A percentile compares a stretch with the other conserved stretches of the same genome.
phyloP scores from a whole-genome alignment of 2,329 filamentous ascomycete species.

The Ciborinia camelliae region DNA sequence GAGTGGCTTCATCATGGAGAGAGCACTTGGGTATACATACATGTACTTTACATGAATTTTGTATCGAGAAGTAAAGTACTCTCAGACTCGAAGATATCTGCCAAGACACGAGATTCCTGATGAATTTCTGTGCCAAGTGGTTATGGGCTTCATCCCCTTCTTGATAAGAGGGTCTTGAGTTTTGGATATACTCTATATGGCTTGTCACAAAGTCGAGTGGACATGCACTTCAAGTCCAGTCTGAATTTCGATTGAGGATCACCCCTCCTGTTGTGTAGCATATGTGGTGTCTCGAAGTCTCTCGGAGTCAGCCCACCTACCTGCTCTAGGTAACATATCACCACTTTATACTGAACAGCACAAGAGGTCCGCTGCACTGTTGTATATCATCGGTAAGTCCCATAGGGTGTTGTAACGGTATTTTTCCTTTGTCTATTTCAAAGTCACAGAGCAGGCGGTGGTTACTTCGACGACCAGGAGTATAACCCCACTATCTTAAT shows the following conservation, averaged over 20 bases:
- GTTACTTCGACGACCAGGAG: constrained; percentile 9
- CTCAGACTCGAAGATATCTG: not conserved
- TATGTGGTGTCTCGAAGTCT: constrained; percentile 13
- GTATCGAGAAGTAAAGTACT: not conserved
- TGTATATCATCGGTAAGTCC: constrained; percentile 9
- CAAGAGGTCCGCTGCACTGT: constrained; percentile 12
- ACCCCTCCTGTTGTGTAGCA: constrained; percentile 18
- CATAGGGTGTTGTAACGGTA: constrained; percentile 4
- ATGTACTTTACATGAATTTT: constrained; percentile 5
- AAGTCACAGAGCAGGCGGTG: constrained; percentile 9
- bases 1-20: constrained; percentile 7
- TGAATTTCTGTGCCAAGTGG: constrained; percentile 14
- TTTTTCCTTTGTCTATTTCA: not conserved
- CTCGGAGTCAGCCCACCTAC: constrained; percentile 14
- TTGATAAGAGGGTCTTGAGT: not conserved
- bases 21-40: constrained; percentile 20
- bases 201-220: not conserved
- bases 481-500: constrained; percentile 14
- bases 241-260: constrained; percentile 4
- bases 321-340: constrained; percentile 9
- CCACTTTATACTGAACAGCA: constrained; percentile 7
- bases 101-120: constrained; percentile 1
- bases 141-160: not conserved
- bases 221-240: not conserved
- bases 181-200: not conserved